These are phyloP conservation scores for Amphicarpaea edgeworthii DNA, from an alignment of 306 rosid species.

Conservation along the genomic window DNA sequence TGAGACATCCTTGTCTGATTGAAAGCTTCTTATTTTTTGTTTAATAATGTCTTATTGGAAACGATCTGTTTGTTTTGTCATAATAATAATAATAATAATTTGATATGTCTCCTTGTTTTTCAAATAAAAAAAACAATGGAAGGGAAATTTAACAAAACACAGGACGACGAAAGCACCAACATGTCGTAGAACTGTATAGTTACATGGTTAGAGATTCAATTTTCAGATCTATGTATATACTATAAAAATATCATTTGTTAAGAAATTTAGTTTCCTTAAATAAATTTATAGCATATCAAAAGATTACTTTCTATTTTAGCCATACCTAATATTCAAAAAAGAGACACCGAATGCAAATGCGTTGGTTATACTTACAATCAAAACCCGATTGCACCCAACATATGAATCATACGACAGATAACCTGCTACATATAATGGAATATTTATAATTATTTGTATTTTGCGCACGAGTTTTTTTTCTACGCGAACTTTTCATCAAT, in stretches of 20 bases:
- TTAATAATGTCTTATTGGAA: not conserved
- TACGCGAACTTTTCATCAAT: not conserved
- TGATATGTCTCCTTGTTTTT: not conserved
- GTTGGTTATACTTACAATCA: constrained; percentile 29
- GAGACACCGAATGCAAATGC: not conserved
- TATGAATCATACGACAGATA: not conserved
- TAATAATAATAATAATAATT: not conserved
- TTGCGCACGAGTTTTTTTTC: not conserved
- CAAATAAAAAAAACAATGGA: not conserved
- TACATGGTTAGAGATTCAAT: too few relatives aligned
- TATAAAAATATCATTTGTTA: too few relatives aligned
- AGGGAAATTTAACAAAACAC: constrained; percentile 1
- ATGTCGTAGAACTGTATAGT: too few relatives aligned
- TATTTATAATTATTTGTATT: not conserved
- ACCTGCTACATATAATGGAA: not conserved
- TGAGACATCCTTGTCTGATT: not conserved
- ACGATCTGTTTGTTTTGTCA: not conserved
- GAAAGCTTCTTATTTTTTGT: too few relatives aligned
- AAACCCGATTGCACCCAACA: constrained; percentile 16
- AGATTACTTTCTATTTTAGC: too few relatives aligned
- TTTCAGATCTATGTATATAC: too few relatives aligned
- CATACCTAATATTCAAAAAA: too few relatives aligned
- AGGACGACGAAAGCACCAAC: not conserved
- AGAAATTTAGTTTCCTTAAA: too few relatives aligned
- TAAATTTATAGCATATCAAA: too few relatives aligned